phyloP scores from a whole-genome alignment of 2,329 filamentous ascomycete genomes.

The Taxawa tesnikishii region DNA sequence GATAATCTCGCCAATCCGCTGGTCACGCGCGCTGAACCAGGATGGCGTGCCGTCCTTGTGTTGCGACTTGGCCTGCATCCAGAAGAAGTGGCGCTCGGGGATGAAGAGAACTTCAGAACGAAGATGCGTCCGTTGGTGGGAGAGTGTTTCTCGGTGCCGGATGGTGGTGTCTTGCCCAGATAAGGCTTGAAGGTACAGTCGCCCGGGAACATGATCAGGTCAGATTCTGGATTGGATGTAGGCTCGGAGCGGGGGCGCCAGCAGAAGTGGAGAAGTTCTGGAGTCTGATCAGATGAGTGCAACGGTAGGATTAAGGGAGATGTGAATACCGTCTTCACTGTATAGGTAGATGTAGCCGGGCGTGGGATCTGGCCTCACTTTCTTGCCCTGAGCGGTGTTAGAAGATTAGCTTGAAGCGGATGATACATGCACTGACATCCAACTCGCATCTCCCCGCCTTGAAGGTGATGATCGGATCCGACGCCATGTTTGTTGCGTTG shows the following conservation, averaged over 20 bases:
- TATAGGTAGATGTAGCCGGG: constrained; percentile 89
- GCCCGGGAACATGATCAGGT: constrained; percentile 84
- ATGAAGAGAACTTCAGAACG: constrained; percentile 89
- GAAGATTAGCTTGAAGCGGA: too few relatives aligned
- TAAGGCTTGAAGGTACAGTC: constrained; percentile 84
- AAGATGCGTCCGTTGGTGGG: constrained; percentile 78
- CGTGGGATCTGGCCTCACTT: constrained; percentile 59
- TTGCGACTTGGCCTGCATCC: constrained; percentile 87
- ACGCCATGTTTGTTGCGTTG: constrained; percentile 65
- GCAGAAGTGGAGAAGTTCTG: constrained; percentile 89
- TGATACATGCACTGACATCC: constrained; percentile 64
- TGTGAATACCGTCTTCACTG: constrained; percentile 62
- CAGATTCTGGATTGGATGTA: constrained; percentile 63
- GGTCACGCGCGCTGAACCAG: constrained; percentile 75
- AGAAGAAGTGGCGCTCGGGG: constrained; percentile 85
- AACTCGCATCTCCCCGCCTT: constrained; percentile 85
- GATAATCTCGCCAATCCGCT: constrained; percentile 79
- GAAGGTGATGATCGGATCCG: constrained; percentile 81
- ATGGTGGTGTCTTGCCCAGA: constrained; percentile 29
- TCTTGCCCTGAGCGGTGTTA: constrained; percentile 42
- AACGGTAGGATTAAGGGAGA: constrained; percentile 9
- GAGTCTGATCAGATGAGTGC: not conserved
- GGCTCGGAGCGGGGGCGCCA: constrained; percentile 73
- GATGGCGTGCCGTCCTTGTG: constrained; percentile 54
- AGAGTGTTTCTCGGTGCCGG: constrained; percentile 42